phyloP scores from a whole-genome alignment of 1,284 basidiomycete species.

The Ustilago cynodontis region DNA sequence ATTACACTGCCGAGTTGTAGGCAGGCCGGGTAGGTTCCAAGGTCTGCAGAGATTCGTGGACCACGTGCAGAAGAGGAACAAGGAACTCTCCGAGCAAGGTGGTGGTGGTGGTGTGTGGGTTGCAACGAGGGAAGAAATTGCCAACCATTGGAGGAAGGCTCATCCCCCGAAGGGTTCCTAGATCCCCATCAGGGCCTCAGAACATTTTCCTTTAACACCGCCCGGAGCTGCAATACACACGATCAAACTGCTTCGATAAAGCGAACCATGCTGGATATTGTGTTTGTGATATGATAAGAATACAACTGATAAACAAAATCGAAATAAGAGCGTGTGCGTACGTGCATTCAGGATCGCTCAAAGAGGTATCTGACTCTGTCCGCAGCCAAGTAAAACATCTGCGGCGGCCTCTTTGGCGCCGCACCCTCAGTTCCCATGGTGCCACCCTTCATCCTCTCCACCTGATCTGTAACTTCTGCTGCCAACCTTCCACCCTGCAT shows the following conservation, averaged over 20 bases:
- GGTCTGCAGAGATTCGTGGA: constrained; percentile 71
- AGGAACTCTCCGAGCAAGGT: constrained; percentile 47
- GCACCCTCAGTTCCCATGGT: constrained; percentile 7
- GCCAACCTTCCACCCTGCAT: constrained; percentile 59
- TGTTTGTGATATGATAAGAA: constrained; percentile 3
- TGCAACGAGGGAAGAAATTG: constrained; percentile 71
- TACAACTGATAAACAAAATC: constrained; percentile 6
- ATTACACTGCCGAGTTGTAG: constrained; percentile 71
- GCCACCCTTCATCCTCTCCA: constrained; percentile 43
- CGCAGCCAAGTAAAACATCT: constrained; percentile 59
- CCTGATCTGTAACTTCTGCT: constrained; percentile 54
- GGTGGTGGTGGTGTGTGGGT: constrained; percentile 70
- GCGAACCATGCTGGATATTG: constrained; percentile 6
- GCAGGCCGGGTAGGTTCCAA: constrained; percentile 71
- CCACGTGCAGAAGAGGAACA: constrained; percentile 61
- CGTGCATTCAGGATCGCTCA: constrained; percentile 21
- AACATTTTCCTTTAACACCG: too few species aligned
- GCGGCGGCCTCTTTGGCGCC: constrained; percentile 30
- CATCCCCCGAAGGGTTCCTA: constrained; percentile 58
- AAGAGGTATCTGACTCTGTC: constrained; percentile 62
- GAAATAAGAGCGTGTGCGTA: neutral
- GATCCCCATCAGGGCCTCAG: neutral
- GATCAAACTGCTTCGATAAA: neutral
- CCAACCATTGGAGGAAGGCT: constrained; percentile 69
- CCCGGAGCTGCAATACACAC: too few species aligned